Base-by-base conservation (phyloP, 176 grass and related monocot species). In the Oryza meridionalis region DNA sequence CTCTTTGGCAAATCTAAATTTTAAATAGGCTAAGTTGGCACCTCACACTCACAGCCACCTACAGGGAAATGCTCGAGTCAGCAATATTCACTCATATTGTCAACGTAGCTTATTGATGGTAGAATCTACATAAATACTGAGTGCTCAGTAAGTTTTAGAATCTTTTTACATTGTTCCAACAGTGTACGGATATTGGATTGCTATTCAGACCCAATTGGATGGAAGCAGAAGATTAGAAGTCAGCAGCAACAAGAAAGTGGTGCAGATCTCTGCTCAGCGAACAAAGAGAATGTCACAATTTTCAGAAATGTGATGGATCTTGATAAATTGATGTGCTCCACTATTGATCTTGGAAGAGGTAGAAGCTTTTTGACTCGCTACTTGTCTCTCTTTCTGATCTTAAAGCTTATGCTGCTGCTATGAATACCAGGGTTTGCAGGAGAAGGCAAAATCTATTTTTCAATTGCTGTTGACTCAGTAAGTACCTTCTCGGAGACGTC, bases 121-220 rank as follows among this genome's bases (percentile, higher is more conserved):
- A 74, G 24, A 78, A 24, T 51, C 6, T 83, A 40, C 9, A 32
- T 75, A 69, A 21, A 50, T 82, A 45, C 38, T 75, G 75, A 21
- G 62, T 82, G 62, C 38, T 45, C 43, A 55, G 53, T 84, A 3
- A 67, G 31, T 69, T 69, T 76, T 51, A 42, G 14, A 67, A 4
- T 42, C 9, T 79, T 79, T 79, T 75, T 75, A 31, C 14, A 75
- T 78, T 44, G 67, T 69, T 79, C 55, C 68, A 77, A 72, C 76
- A 94, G 96, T 59, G 83, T 94, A 45, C 73, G 83, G 9, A 83
- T 98, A 75, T 59, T 95, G 76, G 96, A 98, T 88, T 98, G 91
- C 87, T 95, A 92, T 73, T 88, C 89, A 21, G 93, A 98, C 77
- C 93, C 96, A 9, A 81, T 95, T 63, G 96, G 91, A 38, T 98